Evolutionary conservation across 2,329 filamentous ascomycete genomes (phyloP).

Genomic region (Fusarium decemcellulare): DNA sequence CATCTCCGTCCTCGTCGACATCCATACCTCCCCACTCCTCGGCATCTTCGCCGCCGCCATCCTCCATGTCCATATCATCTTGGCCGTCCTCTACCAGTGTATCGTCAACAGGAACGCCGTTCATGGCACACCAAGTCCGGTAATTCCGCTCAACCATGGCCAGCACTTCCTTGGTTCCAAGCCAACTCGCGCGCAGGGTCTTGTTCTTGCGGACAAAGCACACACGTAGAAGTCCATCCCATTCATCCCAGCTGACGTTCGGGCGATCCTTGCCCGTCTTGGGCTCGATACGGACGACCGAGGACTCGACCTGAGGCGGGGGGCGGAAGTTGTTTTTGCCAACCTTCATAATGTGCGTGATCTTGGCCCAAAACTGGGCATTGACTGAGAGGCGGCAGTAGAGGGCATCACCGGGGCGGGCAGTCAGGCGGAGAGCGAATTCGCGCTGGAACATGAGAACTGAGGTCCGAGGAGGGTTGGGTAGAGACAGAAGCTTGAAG

Average conservation of each 20-base stretch:
- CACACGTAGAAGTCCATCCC: constrained; percentile 90
- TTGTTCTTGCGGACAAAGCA: constrained; percentile 84
- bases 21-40: constrained; percentile 66
- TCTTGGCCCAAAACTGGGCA: constrained; percentile 85
- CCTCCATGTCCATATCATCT: constrained; percentile 55
- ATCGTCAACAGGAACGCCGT: constrained; percentile 85
- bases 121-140: constrained; percentile 89
- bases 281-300: constrained; percentile 90
- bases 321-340: constrained; percentile 97
- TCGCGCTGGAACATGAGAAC: constrained; percentile 98
- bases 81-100: constrained; percentile 63
- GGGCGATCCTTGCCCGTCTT: constrained; percentile 84
- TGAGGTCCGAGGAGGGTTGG: constrained; percentile 84
- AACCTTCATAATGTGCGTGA: constrained; percentile 88
- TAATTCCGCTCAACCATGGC: constrained; percentile 90
- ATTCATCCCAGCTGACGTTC: constrained; percentile 93
- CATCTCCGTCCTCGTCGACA: constrained; percentile 64
- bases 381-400: constrained; percentile 95
- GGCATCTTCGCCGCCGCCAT: constrained; percentile 55
- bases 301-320: constrained; percentile 92
- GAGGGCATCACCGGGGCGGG: constrained; percentile 87
- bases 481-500: constrained; percentile 88
- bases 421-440: constrained; percentile 91
- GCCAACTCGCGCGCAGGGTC: constrained; percentile 85
- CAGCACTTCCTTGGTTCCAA: constrained; percentile 85